These are phyloP conservation scores for Crithidia thermophila DNA, from an alignment of 208 protist species.

Conservation along the genomic window DNA sequence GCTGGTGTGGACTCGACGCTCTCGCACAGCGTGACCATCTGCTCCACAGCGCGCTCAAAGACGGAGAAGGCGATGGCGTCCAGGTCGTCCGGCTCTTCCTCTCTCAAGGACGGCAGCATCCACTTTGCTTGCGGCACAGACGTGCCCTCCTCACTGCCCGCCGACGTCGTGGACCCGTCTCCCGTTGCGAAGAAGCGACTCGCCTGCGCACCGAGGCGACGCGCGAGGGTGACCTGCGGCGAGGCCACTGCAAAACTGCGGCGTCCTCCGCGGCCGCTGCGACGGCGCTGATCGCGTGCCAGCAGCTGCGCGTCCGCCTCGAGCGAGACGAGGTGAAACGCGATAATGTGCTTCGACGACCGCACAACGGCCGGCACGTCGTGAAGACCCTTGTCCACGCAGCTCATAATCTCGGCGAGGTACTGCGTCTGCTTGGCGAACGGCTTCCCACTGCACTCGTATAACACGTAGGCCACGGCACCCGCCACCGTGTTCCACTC, in stretches of 20 bases:
- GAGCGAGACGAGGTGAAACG: slow-evolving; percentile 69
- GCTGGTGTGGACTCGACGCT: slow-evolving; percentile 20
- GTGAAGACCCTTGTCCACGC: slow-evolving; percentile 6
- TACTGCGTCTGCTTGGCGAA: slow-evolving; percentile 17
- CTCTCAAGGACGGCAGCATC: neutral
- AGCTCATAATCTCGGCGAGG: slow-evolving; percentile 23
- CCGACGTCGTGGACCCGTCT: neutral
- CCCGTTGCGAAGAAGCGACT: neutral
- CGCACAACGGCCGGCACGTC: slow-evolving; percentile 23
- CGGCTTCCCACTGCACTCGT: slow-evolving; percentile 19
- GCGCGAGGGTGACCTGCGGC: too few species aligned
- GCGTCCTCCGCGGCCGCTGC: slow-evolving; percentile 6
- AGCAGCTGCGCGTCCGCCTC: slow-evolving; percentile 59
- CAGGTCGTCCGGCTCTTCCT: slow-evolving; percentile 17
- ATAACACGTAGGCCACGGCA: slow-evolving; percentile 27
- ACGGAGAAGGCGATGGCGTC: slow-evolving; percentile 38
- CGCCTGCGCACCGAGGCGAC: neutral
- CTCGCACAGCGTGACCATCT: slow-evolving; percentile 50
- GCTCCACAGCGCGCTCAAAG: slow-evolving; percentile 43
- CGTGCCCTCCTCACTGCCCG: too few species aligned
- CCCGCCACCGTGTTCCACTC: slow-evolving; percentile 21
- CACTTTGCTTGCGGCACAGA: neutral
- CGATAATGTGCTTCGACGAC: slow-evolving; percentile 39
- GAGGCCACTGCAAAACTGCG: neutral
- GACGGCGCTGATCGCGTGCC: slow-evolving; percentile 12